Evolutionary conservation across 2,329 filamentous ascomycete species (phyloP).

Genomic region (Fusarium dimerum): DNA sequence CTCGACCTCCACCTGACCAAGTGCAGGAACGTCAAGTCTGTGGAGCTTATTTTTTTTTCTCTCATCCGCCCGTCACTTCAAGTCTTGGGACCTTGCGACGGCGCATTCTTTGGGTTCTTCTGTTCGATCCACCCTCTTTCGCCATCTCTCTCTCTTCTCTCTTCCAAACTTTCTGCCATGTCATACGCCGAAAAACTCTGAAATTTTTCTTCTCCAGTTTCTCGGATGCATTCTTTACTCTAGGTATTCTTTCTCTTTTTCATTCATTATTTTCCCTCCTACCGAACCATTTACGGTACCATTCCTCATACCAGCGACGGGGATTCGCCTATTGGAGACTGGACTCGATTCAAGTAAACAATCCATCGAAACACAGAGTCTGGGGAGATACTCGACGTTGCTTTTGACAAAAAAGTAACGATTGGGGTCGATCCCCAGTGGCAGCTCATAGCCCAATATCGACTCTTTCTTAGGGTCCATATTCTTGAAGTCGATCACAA

Average conservation of each 20-base stretch:
- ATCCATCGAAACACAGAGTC: not conserved
- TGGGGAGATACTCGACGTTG: not conserved
- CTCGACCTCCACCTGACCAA: not conserved
- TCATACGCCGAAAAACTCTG: not conserved
- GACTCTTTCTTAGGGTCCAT: not conserved
- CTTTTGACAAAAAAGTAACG: not conserved
- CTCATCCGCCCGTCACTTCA: not conserved
- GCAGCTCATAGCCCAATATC: not conserved
- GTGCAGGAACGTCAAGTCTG: not conserved
- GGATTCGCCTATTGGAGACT: not conserved
- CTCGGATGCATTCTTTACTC: not conserved
- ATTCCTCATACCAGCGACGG: no score
- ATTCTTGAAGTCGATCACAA: not conserved
- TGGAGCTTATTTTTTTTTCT: not conserved
- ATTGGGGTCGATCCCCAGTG: not conserved
- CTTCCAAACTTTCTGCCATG: not conserved
- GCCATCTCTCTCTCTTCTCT: not conserved
- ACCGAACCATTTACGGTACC: not conserved
- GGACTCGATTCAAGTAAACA: not conserved
- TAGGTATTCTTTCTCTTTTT: not conserved
- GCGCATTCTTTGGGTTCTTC: not conserved
- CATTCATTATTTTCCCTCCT: not conserved
- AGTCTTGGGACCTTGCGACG: not conserved
- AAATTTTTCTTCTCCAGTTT: not conserved
- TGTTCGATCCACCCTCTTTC: not conserved